Percentiles rank a stretch among this genome's conserved stretches.
Conservation (phyloP, 2,329 filamentous ascomycete genomes). For the Trichoderma atrobrunneum region DNA sequence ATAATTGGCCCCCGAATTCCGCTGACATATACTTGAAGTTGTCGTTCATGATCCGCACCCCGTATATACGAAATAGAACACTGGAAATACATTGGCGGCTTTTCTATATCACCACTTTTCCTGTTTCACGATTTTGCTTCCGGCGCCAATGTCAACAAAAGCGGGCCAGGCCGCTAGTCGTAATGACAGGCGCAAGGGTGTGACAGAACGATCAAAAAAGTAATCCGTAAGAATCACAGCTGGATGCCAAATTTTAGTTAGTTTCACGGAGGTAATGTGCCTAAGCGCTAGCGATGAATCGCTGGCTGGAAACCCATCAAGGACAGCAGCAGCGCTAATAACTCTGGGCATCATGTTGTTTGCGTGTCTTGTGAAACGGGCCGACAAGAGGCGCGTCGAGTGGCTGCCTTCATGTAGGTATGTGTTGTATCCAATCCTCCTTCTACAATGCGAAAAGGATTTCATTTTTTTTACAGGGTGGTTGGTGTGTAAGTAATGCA, state of each 20-base stretch:
- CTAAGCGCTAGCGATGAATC: neutral
- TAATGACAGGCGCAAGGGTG: neutral
- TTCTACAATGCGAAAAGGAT: neutral
- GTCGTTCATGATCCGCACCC: neutral
- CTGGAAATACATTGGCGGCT: neutral
- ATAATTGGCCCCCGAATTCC: neutral
- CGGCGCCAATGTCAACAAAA: neutral
- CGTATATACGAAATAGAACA: neutral
- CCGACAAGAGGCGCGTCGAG: neutral
- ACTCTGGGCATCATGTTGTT: neutral
- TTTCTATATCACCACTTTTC: neutral
- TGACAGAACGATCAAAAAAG: neutral
- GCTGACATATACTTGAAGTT: neutral
- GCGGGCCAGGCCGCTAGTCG: neutral
- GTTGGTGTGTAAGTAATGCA: neutral
- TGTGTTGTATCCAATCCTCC: neutral
- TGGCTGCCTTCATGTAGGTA: neutral
- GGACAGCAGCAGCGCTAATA: neutral
- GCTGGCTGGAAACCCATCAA: neutral
- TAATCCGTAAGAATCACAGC: neutral
- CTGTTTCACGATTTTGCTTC: neutral
- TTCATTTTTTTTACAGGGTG: neutral
- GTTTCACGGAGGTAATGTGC: neutral
- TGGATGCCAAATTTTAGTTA: neutral
- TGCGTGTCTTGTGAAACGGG: neutral